Evolutionary conservation across 768 basidiomycete genomes (phyloP), one percentile per base, ranked within the genome.

Genomic region (Hygrophorus pudorinus): DNA sequence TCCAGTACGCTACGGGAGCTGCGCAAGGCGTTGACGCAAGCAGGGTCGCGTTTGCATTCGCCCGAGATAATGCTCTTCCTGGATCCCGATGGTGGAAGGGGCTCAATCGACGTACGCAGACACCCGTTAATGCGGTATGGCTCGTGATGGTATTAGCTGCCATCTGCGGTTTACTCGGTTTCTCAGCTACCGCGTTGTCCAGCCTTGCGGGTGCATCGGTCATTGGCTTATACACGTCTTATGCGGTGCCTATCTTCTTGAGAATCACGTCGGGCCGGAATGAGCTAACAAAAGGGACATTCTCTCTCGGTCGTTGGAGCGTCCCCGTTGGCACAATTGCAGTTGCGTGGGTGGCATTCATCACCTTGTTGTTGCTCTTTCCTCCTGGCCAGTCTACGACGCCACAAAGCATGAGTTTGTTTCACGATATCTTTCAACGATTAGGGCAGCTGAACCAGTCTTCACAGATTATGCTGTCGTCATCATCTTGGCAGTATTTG

Each of bases 91-190:
- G 69, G 67, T 82, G 79, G 81, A 82, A 81, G 53, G 64, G 58
- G 43, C 71, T 85, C 43, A 79, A 79, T 48, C 55, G 45, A 4
- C 55, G 56, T 49, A 82, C 81, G 1, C 75, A 75, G 53, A 85
- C 83, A 5, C 82, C 82, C 0, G 80, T 84, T 10, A 77, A 84
- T 47, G 82, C 82, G 2, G 83, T 81, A 4, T 85, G 82, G 83
- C 66, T 85, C 35, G 82, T 84, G 18, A 79, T 84, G 63, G 58
- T 59, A 29, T 56, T 62, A 33, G 58, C 81, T 5, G 75, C 64
- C 2, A 49, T 85, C 21, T 78, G 76, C 34, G 81, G 81, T 9
- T 59, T 81, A 3, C 59, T 85, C 5, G 80, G 82, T 0, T 85
- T 85, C 59, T 81, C 79, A 4, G 54, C 56, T 31, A 67, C 82